Conservation (phyloP, 148 eudicot genomes). For the Chenopodium suecicum region DNA sequence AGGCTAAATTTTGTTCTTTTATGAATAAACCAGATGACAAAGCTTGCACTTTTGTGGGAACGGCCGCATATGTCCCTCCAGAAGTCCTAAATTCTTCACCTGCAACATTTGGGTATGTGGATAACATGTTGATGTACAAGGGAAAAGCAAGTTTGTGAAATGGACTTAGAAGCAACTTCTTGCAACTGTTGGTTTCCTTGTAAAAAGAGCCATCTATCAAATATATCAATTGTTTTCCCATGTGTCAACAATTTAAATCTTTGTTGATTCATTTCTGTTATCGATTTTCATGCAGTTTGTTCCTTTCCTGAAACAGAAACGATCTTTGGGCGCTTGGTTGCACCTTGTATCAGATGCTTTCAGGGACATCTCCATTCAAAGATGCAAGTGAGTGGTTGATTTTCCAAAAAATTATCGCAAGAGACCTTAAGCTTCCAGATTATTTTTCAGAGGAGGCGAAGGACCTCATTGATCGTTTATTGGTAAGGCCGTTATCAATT, state of each 20-base stretch:
- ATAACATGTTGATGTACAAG: slow-evolving; percentile 7
- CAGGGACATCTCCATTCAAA: slow-evolving; percentile 98
- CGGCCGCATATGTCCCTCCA: slow-evolving; percentile 99
- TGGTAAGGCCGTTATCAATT: slow-evolving; percentile 46
- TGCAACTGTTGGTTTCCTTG: neutral
- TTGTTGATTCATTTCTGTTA: slow-evolving; percentile 6
- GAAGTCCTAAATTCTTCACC: slow-evolving; percentile 97
- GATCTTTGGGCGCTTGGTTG: slow-evolving; percentile 99
- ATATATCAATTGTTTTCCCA: neutral
- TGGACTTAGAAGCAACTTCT: slow-evolving; percentile 2
- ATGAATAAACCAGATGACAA: slow-evolving; percentile 65
- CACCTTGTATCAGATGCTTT: slow-evolving; percentile 97
- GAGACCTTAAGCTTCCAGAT: slow-evolving; percentile 85
- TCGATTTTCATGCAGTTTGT: slow-evolving; percentile 7
- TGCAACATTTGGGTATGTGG: slow-evolving; percentile 89
- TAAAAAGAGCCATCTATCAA: neutral
- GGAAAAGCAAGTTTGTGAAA: neutral
- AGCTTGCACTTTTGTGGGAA: slow-evolving; percentile 99
- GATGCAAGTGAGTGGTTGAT: slow-evolving; percentile 99
- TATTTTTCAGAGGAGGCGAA: slow-evolving; percentile 81
- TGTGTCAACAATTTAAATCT: neutral
- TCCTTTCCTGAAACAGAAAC: slow-evolving; percentile 53
- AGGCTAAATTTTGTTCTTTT: slow-evolving; percentile 10
- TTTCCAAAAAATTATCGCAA: slow-evolving; percentile 88
- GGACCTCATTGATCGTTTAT: slow-evolving; percentile 78